Evolutionary conservation across 179 eudicot genomes (phyloP).

Genomic region (Sideroxylon spinosum): DNA sequence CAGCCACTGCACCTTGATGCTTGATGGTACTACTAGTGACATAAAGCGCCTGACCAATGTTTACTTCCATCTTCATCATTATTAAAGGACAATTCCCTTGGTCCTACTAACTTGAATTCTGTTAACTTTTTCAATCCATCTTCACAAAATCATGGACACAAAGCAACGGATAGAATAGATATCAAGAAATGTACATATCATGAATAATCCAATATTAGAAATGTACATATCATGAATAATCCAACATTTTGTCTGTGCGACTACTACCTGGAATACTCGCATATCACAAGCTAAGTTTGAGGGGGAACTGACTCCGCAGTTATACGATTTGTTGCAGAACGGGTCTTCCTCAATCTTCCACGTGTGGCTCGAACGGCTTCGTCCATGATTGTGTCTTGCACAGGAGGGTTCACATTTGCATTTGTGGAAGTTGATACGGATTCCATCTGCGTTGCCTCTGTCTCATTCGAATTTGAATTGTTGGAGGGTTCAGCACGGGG

Average conservation of each 20-base stretch:
- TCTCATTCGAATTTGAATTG: slow-evolving; percentile 17
- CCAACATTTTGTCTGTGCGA: slow-evolving; percentile 18
- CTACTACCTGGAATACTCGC: slow-evolving; percentile 4
- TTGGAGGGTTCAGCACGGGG: slow-evolving; percentile 16
- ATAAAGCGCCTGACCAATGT: too few species aligned
- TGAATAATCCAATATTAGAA: too few species aligned
- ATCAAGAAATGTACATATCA: slow-evolving; percentile 17
- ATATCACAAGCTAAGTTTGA: neutral
- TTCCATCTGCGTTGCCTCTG: slow-evolving; percentile 34
- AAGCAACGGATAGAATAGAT: slow-evolving; percentile 26
- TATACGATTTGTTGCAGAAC: neutral
- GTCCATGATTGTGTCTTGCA: slow-evolving; percentile 46
- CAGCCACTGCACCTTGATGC: too few species aligned
- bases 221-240: slow-evolving; percentile 24
- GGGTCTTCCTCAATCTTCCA: slow-evolving; percentile 3
- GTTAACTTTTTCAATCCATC: slow-evolving; percentile 9
- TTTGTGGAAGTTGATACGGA: slow-evolving; percentile 24
- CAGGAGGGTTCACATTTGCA: slow-evolving; percentile 32
- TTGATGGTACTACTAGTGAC: too few species aligned
- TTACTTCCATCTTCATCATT: too few species aligned
- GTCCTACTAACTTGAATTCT: slow-evolving; percentile 3
- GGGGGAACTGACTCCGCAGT: neutral
- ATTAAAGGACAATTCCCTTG: too few species aligned
- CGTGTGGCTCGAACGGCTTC: slow-evolving; percentile 21
- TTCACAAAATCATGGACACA: slow-evolving; percentile 15